A percentile compares a stretch with the other conserved stretches of the same genome.
phyloP scores from a whole-genome alignment of 1,284 basidiomycete genomes.

The Rhodotorula sp. region DNA sequence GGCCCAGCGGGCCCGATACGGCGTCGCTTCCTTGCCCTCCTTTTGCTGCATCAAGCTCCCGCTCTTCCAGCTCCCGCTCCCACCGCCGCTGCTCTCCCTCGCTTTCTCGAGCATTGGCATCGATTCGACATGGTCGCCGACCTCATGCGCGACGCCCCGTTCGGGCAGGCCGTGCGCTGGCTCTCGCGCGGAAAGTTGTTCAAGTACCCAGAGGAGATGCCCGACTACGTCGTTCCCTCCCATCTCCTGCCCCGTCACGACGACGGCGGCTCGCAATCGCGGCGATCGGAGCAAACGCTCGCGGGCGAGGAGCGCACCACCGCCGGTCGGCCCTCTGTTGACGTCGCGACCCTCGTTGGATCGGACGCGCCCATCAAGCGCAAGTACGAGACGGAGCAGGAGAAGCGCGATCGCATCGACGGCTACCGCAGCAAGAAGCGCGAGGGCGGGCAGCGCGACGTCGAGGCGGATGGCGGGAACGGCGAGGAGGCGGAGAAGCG shows the following conservation, averaged over 20 bases:
- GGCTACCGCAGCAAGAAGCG: slow-evolving; percentile 7
- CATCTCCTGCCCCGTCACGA: slow-evolving; percentile 27
- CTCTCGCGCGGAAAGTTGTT: slow-evolving; percentile 36
- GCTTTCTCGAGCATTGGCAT: neutral
- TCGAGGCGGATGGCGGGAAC: neutral
- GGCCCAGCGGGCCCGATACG: too few species aligned
- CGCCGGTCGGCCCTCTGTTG: neutral
- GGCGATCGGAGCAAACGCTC: neutral
- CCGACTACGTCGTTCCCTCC: slow-evolving; percentile 37
- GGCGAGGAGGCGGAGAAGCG: slow-evolving; percentile 6
- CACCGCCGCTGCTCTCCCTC: neutral
- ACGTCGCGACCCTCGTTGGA: slow-evolving; percentile 7
- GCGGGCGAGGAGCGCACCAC: neutral
- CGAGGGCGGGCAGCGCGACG: slow-evolving; percentile 4
- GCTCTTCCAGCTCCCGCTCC: neutral
- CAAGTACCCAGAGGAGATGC: slow-evolving; percentile 42
- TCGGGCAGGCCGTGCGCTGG: slow-evolving; percentile 41
- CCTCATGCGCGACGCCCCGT: slow-evolving; percentile 41
- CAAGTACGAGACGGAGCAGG: slow-evolving; percentile 19
- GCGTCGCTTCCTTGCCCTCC: too few species aligned
- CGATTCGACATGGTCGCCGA: slow-evolving; percentile 9
- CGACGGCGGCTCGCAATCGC: neutral
- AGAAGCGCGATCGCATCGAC: slow-evolving; percentile 20
- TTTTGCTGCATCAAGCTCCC: neutral
- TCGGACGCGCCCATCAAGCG: slow-evolving; percentile 10